These are phyloP conservation scores for Saccharum spontaneum DNA, from an alignment of 176 grass and related monocot species.

Conservation along the genomic window DNA sequence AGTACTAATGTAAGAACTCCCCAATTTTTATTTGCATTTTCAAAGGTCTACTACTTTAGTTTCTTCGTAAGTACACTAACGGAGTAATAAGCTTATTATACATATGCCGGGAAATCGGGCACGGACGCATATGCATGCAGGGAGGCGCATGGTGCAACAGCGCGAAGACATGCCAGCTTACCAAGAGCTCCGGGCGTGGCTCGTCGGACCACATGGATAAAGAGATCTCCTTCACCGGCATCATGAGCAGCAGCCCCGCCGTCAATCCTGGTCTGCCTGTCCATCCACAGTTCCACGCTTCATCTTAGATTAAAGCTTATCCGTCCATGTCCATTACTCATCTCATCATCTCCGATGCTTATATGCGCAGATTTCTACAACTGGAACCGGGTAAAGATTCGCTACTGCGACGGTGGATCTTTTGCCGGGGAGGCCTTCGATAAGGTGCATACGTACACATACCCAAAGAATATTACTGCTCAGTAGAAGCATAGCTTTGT, in stretches of 20 bases:
- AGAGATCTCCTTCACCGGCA: constrained; percentile 53
- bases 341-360: not conserved
- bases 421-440: constrained; percentile 73
- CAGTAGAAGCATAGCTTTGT: not conserved
- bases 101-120: not conserved
- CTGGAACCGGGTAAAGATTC: constrained; percentile 80
- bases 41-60: not conserved
- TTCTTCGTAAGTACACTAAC: not conserved
- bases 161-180: constrained; percentile 44
- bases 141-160: constrained; percentile 81
- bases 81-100: not conserved
- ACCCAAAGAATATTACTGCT: not conserved
- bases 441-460: constrained; percentile 17
- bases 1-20: no score
- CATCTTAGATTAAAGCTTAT: not conserved
- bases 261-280: constrained; percentile 58
- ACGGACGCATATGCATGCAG: constrained; percentile 21
- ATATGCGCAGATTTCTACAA: constrained; percentile 70
- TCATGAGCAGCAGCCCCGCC: constrained; percentile 53
- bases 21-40: not conserved
- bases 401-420: constrained; percentile 83
- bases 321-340: not conserved
- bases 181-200: constrained; percentile 42
- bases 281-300: not conserved
- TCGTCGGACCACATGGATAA: constrained; percentile 71